A percentile compares a stretch with the other conserved stretches of the same genome.
Evolutionary conservation across 2,329 filamentous ascomycete species (phyloP).

Genomic region (Ambrosiella xylebori): DNA sequence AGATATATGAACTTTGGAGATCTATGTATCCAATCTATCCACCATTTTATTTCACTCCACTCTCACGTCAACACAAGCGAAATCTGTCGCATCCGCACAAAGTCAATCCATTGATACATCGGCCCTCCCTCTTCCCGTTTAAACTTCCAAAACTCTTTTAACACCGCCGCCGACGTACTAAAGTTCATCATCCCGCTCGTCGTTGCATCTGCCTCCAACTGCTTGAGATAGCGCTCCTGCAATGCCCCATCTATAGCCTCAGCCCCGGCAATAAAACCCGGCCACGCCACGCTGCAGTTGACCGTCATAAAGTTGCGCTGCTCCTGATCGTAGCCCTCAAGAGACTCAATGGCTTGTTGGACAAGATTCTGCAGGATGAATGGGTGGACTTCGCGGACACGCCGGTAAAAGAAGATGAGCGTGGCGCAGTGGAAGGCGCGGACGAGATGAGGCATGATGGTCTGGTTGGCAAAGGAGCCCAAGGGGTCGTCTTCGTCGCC

Average conservation of each 20-base stretch:
- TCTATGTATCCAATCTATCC: no score
- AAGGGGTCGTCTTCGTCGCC: constrained; percentile 1
- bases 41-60: not conserved
- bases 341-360: constrained; percentile 1
- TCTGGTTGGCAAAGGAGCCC: constrained; percentile 1
- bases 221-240: constrained; percentile 3
- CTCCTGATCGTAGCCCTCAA: constrained; percentile 9
- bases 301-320: constrained; percentile 6
- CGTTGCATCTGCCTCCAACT: constrained; percentile 1
- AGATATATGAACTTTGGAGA: no score
- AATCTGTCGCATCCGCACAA: not conserved
- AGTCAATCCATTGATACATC: constrained; percentile 9
- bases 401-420: constrained; percentile 28
- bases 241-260: constrained; percentile 10
- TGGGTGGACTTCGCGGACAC: constrained; percentile 17
- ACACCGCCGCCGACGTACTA: not conserved
- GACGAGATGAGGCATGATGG: constrained; percentile 16
- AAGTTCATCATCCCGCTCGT: constrained; percentile 12
- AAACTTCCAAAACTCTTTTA: constrained; percentile 2
- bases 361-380: constrained; percentile 9
- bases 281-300: constrained; percentile 11
- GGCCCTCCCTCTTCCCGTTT: not conserved
- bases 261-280: constrained; percentile 11
- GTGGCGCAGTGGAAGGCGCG: constrained; percentile 26
- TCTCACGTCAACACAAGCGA: constrained; percentile 3